Evolutionary conservation across 2,329 filamentous ascomycete genomes (phyloP).

Genomic region (Penicillium paneum): DNA sequence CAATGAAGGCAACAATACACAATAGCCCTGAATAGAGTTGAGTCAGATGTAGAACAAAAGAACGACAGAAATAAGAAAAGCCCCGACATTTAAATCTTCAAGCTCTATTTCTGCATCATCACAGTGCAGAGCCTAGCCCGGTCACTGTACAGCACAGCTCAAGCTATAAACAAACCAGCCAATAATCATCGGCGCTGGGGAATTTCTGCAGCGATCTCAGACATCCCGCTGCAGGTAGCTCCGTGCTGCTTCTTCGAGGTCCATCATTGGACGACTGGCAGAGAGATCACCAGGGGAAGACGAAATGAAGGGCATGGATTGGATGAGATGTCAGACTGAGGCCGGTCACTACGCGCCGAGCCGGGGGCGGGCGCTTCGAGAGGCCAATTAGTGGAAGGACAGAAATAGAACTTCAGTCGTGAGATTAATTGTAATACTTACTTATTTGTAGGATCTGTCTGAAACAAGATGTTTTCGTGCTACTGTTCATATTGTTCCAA

Average conservation of each 20-base stretch:
- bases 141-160: not conserved
- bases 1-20: constrained; percentile 16
- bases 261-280: constrained; percentile 6
- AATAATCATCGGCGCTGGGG: constrained; percentile 9
- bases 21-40: not conserved
- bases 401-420: constrained; percentile 15
- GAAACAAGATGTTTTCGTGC: not conserved
- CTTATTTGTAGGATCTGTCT: not conserved
- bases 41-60: not conserved
- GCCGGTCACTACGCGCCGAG: constrained; percentile 18
- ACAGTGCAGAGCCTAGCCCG: constrained; percentile 1
- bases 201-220: constrained; percentile 18
- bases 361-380: constrained; percentile 18
- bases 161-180: constrained; percentile 8
- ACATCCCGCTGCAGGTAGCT: constrained; percentile 13
- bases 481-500: not conserved
- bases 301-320: constrained; percentile 5
- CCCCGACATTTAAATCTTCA: constrained; percentile 1
- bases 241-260: not conserved
- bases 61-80: not conserved
- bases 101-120: constrained; percentile 14
- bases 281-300: constrained; percentile 11
- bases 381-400: constrained; percentile 8
- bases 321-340: constrained; percentile 7
- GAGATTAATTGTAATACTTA: too few species aligned